phyloP scores from a whole-genome alignment of 352 stramenopile species.

The Pythium aquatile region DNA sequence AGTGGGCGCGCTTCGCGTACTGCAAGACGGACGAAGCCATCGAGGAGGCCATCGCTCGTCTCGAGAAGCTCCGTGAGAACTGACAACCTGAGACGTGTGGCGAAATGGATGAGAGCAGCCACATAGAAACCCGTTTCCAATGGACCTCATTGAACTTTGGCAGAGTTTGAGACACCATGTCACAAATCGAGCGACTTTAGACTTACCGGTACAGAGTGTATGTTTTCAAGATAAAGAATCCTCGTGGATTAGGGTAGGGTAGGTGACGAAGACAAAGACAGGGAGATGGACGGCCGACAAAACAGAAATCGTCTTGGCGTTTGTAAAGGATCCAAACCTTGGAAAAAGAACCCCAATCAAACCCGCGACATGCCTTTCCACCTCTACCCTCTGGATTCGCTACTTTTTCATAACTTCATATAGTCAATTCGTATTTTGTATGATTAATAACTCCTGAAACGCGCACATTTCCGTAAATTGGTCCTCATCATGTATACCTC shows the following conservation, averaged over 20 bases:
- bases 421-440: not conserved
- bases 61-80: constrained; percentile 22
- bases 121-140: constrained; percentile 6
- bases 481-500: not conserved
- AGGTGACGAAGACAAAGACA: not conserved
- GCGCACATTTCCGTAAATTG: not conserved
- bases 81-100: not conserved
- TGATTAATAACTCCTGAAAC: not conserved
- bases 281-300: not conserved
- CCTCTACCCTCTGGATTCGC: not conserved
- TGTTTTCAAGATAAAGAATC: constrained; percentile 24
- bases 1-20: constrained; percentile 93
- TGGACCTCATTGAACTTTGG: not conserved
- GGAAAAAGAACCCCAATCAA: constrained; percentile 19
- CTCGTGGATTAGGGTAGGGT: constrained; percentile 18
- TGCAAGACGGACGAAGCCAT: constrained; percentile 96
- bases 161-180: not conserved
- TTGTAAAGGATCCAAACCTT: constrained; percentile 1
- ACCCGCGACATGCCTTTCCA: constrained; percentile 6
- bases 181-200: not conserved
- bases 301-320: not conserved
- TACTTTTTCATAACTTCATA: not conserved
- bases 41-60: constrained; percentile 75
- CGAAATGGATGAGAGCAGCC: not conserved
- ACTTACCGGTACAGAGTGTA: not conserved